Conservation (phyloP, 2,329 filamentous ascomycete genomes). For the Sclerotinia borealis region DNA sequence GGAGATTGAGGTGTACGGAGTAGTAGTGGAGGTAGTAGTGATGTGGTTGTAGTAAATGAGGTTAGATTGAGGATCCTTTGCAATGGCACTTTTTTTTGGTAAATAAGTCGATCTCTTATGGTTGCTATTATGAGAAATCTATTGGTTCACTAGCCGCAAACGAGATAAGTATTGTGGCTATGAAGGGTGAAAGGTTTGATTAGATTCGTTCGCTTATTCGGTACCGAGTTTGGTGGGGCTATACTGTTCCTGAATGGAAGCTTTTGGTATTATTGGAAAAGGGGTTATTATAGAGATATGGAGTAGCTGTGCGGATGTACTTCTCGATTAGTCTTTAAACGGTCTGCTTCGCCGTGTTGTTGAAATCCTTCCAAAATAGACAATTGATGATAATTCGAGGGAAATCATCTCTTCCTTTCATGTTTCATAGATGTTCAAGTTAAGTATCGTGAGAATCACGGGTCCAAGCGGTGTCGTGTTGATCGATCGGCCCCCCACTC, state of each 20-base stretch:
- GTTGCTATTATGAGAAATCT: neutral
- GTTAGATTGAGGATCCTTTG: slow-evolving; percentile 3
- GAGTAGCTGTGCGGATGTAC: neutral
- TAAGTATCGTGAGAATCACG: neutral
- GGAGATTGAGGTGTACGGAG: neutral
- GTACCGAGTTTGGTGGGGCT: neutral
- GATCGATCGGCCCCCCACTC: slow-evolving; percentile 5
- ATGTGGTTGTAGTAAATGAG: slow-evolving; percentile 5
- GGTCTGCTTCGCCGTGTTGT: neutral
- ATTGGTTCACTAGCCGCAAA: slow-evolving; percentile 4
- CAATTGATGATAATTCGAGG: neutral
- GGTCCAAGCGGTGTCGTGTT: neutral
- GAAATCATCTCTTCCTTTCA: neutral
- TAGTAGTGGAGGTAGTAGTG: neutral
- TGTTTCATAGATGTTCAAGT: neutral
- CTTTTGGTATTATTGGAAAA: neutral
- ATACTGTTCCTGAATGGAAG: neutral
- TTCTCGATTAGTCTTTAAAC: neutral
- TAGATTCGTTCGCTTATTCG: neutral
- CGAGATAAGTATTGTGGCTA: slow-evolving; percentile 5
- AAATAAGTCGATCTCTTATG: neutral
- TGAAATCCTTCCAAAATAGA: neutral
- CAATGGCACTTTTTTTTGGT: neutral
- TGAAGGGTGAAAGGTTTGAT: neutral
- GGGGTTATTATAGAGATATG: neutral